These are phyloP conservation scores for Lepidium didymum DNA, from an alignment of 345 rosid genomes.

Conservation along the genomic window DNA sequence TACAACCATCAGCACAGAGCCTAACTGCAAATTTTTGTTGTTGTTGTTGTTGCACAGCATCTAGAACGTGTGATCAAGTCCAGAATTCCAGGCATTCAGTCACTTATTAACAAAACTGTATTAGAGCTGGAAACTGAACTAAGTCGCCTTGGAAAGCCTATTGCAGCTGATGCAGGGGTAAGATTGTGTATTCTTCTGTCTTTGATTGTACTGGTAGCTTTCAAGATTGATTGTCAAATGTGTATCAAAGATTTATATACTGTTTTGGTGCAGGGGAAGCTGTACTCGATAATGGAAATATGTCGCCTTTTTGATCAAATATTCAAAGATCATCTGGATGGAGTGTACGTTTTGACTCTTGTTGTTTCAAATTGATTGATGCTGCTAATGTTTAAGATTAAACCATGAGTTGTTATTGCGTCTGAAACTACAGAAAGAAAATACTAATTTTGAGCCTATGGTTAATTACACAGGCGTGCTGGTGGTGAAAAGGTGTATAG, in stretches of 20 bases:
- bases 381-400: neutral
- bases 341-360: constrained; percentile 53
- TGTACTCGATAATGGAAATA: constrained; percentile 95
- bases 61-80: constrained; percentile 96
- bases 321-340: constrained; percentile 96
- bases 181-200: constrained; percentile 26
- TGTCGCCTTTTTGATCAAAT: constrained; percentile 93
- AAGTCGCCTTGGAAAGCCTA: constrained; percentile 95
- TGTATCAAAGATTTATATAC: neutral
- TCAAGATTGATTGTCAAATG: neutral
- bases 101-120: constrained; percentile 87
- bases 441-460: neutral
- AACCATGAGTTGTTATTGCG: neutral
- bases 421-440: neutral
- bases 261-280: constrained; percentile 68
- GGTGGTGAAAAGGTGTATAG: constrained; percentile 95
- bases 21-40: constrained; percentile 7
- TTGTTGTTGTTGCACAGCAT: constrained; percentile 52
- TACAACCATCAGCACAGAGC: neutral
- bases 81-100: constrained; percentile 91
- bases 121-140: constrained; percentile 80
- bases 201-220: neutral
- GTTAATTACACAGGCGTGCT: constrained; percentile 57
- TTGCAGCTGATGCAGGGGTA: constrained; percentile 98
- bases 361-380: neutral